A percentile compares a stretch with the other conserved stretches of the same genome.
These are phyloP conservation scores for Capronia coronata DNA, from an alignment of 2,329 filamentous ascomycete species.

Conservation along the genomic window DNA sequence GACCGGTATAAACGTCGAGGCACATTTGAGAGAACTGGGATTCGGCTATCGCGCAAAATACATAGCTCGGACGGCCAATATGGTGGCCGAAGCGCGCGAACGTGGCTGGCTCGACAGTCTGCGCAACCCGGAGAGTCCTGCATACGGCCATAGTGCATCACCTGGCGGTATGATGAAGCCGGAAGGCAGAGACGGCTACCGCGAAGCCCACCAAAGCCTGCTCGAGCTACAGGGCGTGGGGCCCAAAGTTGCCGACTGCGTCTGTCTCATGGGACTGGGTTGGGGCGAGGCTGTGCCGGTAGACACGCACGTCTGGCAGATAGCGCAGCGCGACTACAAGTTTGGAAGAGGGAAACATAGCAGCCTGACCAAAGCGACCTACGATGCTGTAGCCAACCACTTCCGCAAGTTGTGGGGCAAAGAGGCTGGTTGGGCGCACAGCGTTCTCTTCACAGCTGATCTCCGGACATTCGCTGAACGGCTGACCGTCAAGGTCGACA, in stretches of 20 bases:
- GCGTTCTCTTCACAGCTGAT: conserved; percentile 91
- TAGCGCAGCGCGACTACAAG: conserved; percentile 90
- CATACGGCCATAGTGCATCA: conserved; percentile 45
- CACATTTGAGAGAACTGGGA: conserved; percentile 70
- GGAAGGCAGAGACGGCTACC: conserved; percentile 60
- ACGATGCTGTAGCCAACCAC: conserved; percentile 82
- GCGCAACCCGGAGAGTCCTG: conserved; percentile 67
- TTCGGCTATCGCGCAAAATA: conserved; percentile 96
- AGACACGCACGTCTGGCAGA: conserved; percentile 98
- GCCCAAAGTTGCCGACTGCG: conserved; percentile 94
- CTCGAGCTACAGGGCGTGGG: conserved; percentile 80
- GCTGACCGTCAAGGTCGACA: conserved; percentile 39
- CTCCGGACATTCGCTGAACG: conserved; percentile 73
- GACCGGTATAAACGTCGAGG: conserved; percentile 67
- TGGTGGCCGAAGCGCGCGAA: conserved; percentile 62
- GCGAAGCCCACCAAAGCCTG: conserved; percentile 70
- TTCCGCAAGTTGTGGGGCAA: conserved; percentile 86
- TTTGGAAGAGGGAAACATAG: conserved; percentile 78
- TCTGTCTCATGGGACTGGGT: conserved; percentile 89
- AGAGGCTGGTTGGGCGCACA: conserved; percentile 96
- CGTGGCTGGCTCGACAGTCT: conserved; percentile 69
- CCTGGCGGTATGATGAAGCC: conserved; percentile 45
- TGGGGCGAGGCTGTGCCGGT: conserved; percentile 95
- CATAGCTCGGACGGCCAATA: conserved; percentile 74
- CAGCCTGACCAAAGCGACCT: conserved; percentile 79